Base-by-base conservation (phyloP, 805 yeast genomes). In the Pichia kluyveri region DNA sequence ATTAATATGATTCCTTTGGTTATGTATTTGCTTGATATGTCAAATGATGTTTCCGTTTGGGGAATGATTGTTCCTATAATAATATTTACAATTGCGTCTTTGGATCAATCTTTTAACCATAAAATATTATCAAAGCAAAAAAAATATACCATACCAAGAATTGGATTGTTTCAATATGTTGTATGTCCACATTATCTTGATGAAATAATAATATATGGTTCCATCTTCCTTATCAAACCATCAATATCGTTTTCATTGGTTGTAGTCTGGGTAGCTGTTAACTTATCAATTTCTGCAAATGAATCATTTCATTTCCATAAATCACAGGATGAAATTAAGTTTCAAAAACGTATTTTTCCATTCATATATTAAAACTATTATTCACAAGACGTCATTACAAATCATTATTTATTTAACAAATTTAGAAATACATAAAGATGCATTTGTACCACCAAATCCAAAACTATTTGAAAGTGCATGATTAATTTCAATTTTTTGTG, bases 381-480 rank as follows among this genome's bases (percentile, higher is more conserved):
- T 30, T 30, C 8, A 30, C 32, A 30, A 11, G 6, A 6, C 2
- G 32, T 30, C 32, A 8, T 18, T 65, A 30, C 14, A 30, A 30
- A 12, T 30, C 11, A 11, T 34, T 10, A 14, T 15, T 15, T 14
- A 34, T 34, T 34, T 15, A 14, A 34, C 8, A 34, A 37, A 60
- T 36, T 66, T 70, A 32, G 69, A 68, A 53, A 82, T 76, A 41
- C 81, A 72, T 2, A 93, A 59, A 2, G 95, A 75, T 8, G 95
- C 83, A 63, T 93, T 93, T 6, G 95, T 87, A 9, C 99, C 99
- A 8, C 99, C 99, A 68, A 93, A 93, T 0, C 99, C 99, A 67
- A 95, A 91, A 56, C 96, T 87, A 60, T 93, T 93, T 43, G 88
- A 79, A 56, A 93, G 52, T 0, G 91, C 97, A 53, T 76, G 72